Percentiles rank a stretch among this genome's conserved stretches.
Conservation (phyloP, 2,329 filamentous ascomycete species). For the Torrubiella hemipterigena region DNA sequence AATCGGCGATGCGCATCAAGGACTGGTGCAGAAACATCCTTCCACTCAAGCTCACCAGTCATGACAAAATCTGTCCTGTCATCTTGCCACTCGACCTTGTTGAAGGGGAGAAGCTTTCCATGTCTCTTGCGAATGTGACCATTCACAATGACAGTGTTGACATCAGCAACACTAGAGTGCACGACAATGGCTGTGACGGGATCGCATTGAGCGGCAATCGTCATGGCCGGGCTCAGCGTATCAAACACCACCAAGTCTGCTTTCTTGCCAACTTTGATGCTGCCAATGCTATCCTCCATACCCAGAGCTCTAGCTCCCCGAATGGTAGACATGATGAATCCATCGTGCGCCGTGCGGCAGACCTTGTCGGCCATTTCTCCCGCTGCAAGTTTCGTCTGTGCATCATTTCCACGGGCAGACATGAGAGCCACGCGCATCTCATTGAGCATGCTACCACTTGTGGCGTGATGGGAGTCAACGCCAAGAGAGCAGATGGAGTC, state of each 20-base stretch:
- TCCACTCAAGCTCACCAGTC: too few species aligned
- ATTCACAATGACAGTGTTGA: constrained; percentile 34
- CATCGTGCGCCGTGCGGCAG: constrained; percentile 21
- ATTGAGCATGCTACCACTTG: constrained; percentile 7
- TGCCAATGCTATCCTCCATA: constrained; percentile 28
- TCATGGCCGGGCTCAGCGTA: constrained; percentile 10
- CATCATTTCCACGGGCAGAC: constrained; percentile 10
- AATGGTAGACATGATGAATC: constrained; percentile 37
- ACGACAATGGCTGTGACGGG: constrained; percentile 40
- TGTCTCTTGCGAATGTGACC: constrained; percentile 33
- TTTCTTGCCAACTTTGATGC: constrained; percentile 27
- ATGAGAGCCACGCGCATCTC: constrained; percentile 8
- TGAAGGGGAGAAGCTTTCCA: constrained; percentile 16
- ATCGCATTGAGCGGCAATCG: constrained; percentile 19
- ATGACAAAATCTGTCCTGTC: too few species aligned
- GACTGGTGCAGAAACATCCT: too few species aligned
- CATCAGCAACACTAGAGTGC: constrained; percentile 35
- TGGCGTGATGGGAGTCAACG: constrained; percentile 10
- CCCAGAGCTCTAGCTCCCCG: constrained; percentile 28
- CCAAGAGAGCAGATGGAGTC: constrained; percentile 7
- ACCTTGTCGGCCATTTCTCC: neutral
- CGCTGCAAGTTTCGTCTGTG: neutral
- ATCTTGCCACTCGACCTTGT: neutral
- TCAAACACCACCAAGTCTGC: constrained; percentile 38
- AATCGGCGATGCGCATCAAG: too few species aligned